Evolutionary conservation across 2,329 filamentous ascomycete genomes (phyloP).

Genomic region (Aspergillus ustus): DNA sequence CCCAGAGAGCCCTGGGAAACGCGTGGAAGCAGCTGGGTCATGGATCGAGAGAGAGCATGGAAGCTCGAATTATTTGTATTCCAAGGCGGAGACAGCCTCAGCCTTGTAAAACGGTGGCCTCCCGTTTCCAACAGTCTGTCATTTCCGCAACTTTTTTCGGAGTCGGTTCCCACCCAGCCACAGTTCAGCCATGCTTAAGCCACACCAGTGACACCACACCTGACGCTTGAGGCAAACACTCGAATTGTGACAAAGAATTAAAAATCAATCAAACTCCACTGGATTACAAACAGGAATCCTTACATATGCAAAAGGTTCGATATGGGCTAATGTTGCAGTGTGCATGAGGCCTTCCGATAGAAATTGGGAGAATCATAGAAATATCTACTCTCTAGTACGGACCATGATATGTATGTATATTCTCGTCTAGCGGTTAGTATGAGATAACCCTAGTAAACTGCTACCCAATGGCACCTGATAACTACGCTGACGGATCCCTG

Average conservation of each 20-base stretch:
- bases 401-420: too few relatives aligned
- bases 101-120: slow-evolving; percentile 7
- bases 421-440: background rate
- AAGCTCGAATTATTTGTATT: slow-evolving; percentile 17
- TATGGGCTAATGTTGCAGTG: background rate
- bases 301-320: background rate
- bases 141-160: background rate
- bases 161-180: slow-evolving; percentile 5
- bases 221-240: background rate
- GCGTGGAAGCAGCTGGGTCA: slow-evolving; percentile 45
- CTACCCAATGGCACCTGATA: background rate
- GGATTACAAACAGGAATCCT: background rate
- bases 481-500: background rate
- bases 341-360: background rate
- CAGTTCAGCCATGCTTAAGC: slow-evolving; percentile 10
- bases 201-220: background rate
- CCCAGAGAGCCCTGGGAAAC: slow-evolving; percentile 45
- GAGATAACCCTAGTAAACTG: background rate
- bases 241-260: background rate
- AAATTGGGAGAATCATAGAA: background rate
- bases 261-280: background rate
- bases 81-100: slow-evolving; percentile 23
- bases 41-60: slow-evolving; percentile 35
- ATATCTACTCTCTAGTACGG: background rate
- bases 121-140: slow-evolving; percentile 10